Conservation (phyloP, 2,329 filamentous ascomycete species). For the Elsinoe batatas region DNA sequence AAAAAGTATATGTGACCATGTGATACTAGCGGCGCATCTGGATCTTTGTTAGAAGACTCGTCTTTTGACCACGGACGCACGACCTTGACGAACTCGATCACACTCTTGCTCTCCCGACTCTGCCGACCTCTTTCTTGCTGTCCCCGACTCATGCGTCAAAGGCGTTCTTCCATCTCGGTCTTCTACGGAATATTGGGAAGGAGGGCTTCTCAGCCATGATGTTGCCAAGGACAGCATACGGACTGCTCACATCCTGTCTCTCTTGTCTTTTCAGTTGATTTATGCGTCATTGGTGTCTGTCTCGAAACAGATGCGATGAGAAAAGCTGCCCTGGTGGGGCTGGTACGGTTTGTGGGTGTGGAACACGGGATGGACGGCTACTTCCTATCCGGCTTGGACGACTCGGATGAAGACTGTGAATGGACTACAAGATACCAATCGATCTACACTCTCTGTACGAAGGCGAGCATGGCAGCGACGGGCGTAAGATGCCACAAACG, state of each 20-base stretch:
- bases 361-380: background rate
- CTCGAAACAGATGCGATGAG: background rate
- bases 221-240: background rate
- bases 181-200: background rate
- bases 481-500: background rate
- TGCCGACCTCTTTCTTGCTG: background rate
- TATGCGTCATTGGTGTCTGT: background rate
- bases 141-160: slow-evolving; percentile 1
- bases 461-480: background rate
- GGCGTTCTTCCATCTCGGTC: slow-evolving; percentile 5
- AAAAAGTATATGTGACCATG: slow-evolving; percentile 15
- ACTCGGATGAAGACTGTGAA: slow-evolving; percentile 3
- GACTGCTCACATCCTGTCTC: slow-evolving; percentile 8
- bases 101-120: background rate
- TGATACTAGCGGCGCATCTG: slow-evolving; percentile 14
- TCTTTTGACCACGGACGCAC: slow-evolving; percentile 10
- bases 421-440: background rate
- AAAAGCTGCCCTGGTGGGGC: slow-evolving; percentile 8
- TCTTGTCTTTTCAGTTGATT: slow-evolving; percentile 7
- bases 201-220: background rate
- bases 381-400: background rate
- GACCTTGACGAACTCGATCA: slow-evolving; percentile 3
- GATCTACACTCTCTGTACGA: slow-evolving; percentile 1
- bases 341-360: background rate
- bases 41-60: slow-evolving; percentile 11